Evolutionary conservation across 1,284 basidiomycete species (phyloP), one percentile per base, ranked within the genome.

Genomic region (Coniferiporia sulphurascens): DNA sequence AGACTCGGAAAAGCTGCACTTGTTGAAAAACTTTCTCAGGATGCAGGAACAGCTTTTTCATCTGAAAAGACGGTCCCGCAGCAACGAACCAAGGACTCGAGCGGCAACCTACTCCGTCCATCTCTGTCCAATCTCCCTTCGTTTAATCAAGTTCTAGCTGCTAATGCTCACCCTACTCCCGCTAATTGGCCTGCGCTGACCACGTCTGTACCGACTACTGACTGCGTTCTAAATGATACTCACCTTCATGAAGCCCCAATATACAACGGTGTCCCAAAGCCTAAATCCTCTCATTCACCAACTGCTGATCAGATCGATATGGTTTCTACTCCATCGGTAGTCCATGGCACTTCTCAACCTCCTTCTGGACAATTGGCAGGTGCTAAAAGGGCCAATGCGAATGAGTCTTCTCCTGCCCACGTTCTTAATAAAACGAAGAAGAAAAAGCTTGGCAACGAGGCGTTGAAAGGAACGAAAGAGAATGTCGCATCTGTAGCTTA

Each of bases 1-100:
- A 89, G 86, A 67, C 78, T 88, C 10, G 68, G 71, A 34, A 89
- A 89, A 68, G 70, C 74, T 56, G 79, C 75, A 2, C 74, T 89
- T 27, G 67, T 89, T 19, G 73, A 78, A 62, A 85, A 78, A 66
- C 72, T 88, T 10, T 58, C 72, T 1, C 44, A 49, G 35, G 21
- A n/a, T 53, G 32, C 21, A 36, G 45, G 4, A 8, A 17, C 6
- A 35, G 51, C 34, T 19, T 1, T 3, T 52, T 17, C 17, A 32
- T 7, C 8, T 13, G n/a, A 12, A 52, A 52, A 52, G 32, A 32
- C 41, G 10, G 10, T 43, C 3, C 12, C 41, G 41, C 41, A 43
- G n/a, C 41, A 43, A n/a, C 10, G 12, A 43, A 7, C 10, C 41
- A 43, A 43, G n/a, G 41, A 43, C 41, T 43, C 41, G 8, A 27